phyloP scores from a whole-genome alignment of 2,329 filamentous ascomycete species.

The Botrytis tulipae region DNA sequence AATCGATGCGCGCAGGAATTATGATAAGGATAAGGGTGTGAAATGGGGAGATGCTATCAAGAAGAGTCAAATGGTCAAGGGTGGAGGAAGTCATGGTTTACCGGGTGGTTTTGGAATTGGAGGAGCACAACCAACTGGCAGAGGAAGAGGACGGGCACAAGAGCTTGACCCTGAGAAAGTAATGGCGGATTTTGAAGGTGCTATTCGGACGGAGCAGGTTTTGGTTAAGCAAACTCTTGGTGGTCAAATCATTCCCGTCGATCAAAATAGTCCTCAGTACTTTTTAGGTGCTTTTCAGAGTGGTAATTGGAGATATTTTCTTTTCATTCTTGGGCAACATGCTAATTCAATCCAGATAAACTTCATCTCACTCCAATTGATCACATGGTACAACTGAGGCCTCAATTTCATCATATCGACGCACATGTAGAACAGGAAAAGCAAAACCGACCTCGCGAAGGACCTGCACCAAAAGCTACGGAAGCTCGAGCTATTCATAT shows the following conservation, averaged over 20 bases:
- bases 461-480: constrained; percentile 31
- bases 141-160: constrained; percentile 42
- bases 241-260: constrained; percentile 69
- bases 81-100: constrained; percentile 65
- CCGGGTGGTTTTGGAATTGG: constrained; percentile 71
- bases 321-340: background rate
- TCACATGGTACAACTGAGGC: constrained; percentile 82
- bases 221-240: constrained; percentile 80
- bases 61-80: constrained; percentile 51
- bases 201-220: constrained; percentile 67
- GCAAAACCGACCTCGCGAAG: constrained; percentile 44
- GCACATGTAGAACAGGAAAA: constrained; percentile 67
- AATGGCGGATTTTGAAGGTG: constrained; percentile 61
- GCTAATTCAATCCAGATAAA: constrained; percentile 56
- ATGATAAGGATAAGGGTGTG: constrained; percentile 80
- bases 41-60: constrained; percentile 76
- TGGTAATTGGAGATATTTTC: constrained; percentile 50
- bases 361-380: constrained; percentile 83
- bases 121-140: constrained; percentile 39
- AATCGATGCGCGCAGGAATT: constrained; percentile 65
- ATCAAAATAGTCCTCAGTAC: constrained; percentile 62
- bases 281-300: constrained; percentile 91
- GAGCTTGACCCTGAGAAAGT: constrained; percentile 39
- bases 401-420: constrained; percentile 91
- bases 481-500: constrained; percentile 80